Evolutionary conservation across 1,284 basidiomycete species (phyloP), one percentile per base, ranked within the genome.

Genomic region (Ustilago sp.): DNA sequence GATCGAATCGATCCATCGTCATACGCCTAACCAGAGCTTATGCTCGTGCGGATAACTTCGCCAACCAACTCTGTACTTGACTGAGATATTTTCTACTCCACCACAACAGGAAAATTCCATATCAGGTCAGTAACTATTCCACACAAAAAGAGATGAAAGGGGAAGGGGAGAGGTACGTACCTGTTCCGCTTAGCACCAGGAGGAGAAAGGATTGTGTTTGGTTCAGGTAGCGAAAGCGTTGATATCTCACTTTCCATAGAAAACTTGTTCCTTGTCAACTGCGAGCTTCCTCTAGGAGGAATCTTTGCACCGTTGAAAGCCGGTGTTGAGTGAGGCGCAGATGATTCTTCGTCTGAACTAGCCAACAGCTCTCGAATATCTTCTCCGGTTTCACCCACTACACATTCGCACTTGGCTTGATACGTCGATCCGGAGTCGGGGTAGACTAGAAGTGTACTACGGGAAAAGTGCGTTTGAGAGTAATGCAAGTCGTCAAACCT

Each of bases 201-300:
- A 23, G 63, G 56, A 52, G 69, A 47, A 6, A 61, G 28, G n/a
- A 72, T 60, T 0, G 52, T 57, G 47, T 67, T 67, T 3, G 60
- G 56, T 58, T 63, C 64, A 17, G 52, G 57, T 28, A 67, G 51
- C 3, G 50, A 58, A 17, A 63, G 34, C 0, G 55, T 38, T 13
- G 72, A 65, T 43, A 70, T 74, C 15, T 69, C 73, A 34, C 60
- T 67, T 19, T 75, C 73, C 73, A 75, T 70, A 59, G 68, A 75
- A 48, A 63, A 52, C 45, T 75, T 75, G 32, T 45, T 47, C 0
- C 53, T 35, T 1, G 28, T 35, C 1, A 67, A 45, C 19, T 45
- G 19, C 17, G 54, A 55, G 9, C 54, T 70, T 3, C 59, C 63
- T 4, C 68, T 45, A 34, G 67, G 63, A 1, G 73, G 73, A 41